A percentile compares a stretch with the other conserved stretches of the same genome.
Conservation (phyloP, 257 asterid genomes). For the Penstemon newberryi region DNA sequence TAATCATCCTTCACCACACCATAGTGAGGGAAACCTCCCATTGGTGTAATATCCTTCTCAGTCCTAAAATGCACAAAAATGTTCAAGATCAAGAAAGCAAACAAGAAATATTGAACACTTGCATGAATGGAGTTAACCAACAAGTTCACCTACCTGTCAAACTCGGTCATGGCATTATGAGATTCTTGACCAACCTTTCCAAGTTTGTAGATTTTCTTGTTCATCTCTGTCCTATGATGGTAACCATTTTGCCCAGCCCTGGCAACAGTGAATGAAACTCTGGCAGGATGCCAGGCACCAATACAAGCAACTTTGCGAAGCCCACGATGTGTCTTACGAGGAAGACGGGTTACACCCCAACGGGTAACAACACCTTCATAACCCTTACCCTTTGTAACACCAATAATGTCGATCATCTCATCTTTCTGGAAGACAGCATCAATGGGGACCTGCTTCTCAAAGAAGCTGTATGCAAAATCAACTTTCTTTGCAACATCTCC, state of each 20-base stretch:
- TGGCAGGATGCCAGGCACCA: slow-evolving; percentile 94
- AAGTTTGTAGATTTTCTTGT: slow-evolving; percentile 75
- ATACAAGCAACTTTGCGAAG: slow-evolving; percentile 91
- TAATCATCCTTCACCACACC: slow-evolving; percentile 85
- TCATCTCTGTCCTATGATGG: slow-evolving; percentile 88
- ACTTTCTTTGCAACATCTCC: slow-evolving; percentile 70
- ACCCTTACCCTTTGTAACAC: slow-evolving; percentile 84
- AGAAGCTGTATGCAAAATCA: slow-evolving; percentile 70
- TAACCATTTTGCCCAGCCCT: slow-evolving; percentile 90
- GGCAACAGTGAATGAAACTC: slow-evolving; percentile 84
- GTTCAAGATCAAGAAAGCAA: not conserved
- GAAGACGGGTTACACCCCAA: slow-evolving; percentile 95
- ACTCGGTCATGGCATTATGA: slow-evolving; percentile 73
- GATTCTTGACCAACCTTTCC: slow-evolving; percentile 80
- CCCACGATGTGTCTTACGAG: slow-evolving; percentile 87
- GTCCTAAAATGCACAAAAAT: slow-evolving; percentile 50
- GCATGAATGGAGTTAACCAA: too few species aligned
- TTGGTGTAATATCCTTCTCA: slow-evolving; percentile 91
- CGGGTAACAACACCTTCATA: slow-evolving; percentile 88
- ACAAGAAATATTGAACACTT: too few species aligned
- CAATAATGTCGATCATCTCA: slow-evolving; percentile 83
- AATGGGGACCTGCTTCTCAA: slow-evolving; percentile 76
- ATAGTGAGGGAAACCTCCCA: slow-evolving; percentile 96
- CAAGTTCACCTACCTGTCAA: slow-evolving; percentile 56
- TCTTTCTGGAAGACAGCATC: slow-evolving; percentile 90